Conservation (phyloP, 2,329 filamentous ascomycete genomes). For the Venturiaceae sp. region DNA sequence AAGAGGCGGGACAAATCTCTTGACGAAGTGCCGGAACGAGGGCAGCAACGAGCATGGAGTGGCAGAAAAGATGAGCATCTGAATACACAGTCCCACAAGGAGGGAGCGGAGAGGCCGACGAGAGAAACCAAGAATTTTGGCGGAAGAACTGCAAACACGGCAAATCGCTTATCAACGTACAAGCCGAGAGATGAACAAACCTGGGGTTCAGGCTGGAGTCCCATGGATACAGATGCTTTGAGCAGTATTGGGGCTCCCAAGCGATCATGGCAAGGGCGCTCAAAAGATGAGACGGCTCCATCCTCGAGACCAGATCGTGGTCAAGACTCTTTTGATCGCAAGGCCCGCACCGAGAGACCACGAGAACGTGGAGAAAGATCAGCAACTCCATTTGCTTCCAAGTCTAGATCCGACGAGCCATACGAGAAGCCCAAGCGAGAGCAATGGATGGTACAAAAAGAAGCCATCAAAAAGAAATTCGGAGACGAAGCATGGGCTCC, state of each 20-base stretch:
- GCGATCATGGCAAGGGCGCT: not conserved
- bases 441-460: conserved; percentile 68
- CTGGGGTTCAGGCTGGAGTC: too few species aligned
- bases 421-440: conserved; percentile 10
- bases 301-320: not conserved
- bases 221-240: too few species aligned
- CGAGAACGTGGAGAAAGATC: not conserved
- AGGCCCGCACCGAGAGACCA: not conserved
- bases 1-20: not conserved
- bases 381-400: not conserved
- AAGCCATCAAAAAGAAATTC: conserved; percentile 67
- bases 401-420: not conserved
- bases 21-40: too few species aligned
- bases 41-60: too few species aligned
- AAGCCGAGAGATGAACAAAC: not conserved
- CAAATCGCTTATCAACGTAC: not conserved
- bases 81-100: too few species aligned
- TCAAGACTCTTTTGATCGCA: not conserved
- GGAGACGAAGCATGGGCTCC: conserved; percentile 68
- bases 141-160: not conserved
- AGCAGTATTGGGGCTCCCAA: too few species aligned
- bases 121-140: not conserved
- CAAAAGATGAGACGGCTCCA: too few species aligned
- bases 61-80: too few species aligned
- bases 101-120: not conserved